These are phyloP conservation scores for Coleophoma eucalyptorum DNA, from an alignment of 2,329 filamentous ascomycete genomes.

Conservation along the genomic window DNA sequence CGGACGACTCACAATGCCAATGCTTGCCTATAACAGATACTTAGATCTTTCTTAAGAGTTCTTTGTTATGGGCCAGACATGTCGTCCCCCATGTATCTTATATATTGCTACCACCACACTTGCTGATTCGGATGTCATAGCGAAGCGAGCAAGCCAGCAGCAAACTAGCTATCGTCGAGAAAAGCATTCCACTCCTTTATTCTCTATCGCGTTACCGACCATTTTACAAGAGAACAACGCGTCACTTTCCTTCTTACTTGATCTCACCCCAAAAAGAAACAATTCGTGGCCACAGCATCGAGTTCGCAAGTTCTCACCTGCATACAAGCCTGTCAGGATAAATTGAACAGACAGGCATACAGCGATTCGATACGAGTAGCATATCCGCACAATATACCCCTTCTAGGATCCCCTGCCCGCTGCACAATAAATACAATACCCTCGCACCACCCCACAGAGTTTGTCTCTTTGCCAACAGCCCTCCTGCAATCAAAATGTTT, in stretches of 20 bases:
- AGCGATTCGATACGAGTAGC: conserved; percentile 1
- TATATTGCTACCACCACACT: conserved; percentile 2
- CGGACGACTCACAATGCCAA: conserved; percentile 6
- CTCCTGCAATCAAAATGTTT: conserved; percentile 22
- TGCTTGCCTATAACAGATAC: conserved; percentile 10
- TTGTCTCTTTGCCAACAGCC: conserved; percentile 8
- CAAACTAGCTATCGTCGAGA: background rate
- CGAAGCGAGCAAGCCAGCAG: background rate
- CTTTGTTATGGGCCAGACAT: background rate
- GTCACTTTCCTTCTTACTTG: background rate
- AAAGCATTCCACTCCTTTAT: background rate
- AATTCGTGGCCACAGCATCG: background rate
- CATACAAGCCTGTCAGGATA: background rate
- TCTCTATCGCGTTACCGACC: background rate
- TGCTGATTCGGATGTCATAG: background rate
- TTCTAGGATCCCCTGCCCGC: conserved; percentile 11
- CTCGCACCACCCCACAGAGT: background rate
- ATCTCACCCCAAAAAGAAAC: background rate
- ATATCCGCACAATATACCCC: conserved; percentile 10
- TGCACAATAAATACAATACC: conserved; percentile 1
- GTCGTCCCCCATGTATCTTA: conserved; percentile 5
- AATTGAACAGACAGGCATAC: conserved; percentile 9
- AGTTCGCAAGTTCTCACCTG: background rate
- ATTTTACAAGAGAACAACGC: background rate
- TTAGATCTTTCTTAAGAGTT: conserved; percentile 3